phyloP scores from a whole-genome alignment of 768 basidiomycete genomes.

The Clavaria fumosa region DNA sequence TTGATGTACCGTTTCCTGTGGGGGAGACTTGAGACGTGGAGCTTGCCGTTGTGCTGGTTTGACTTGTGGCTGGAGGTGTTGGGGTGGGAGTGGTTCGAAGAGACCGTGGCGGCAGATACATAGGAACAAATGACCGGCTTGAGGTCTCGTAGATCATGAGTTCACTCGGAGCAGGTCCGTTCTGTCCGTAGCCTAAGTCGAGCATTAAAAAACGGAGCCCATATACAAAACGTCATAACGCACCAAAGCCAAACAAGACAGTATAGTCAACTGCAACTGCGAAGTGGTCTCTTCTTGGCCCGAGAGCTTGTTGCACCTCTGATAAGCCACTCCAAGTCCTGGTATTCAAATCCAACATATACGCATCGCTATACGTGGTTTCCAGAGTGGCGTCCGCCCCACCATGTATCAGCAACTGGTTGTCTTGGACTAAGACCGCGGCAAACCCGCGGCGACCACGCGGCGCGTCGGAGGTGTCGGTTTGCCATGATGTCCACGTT shows the following conservation, averaged over 20 bases:
- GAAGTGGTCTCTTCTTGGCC: conserved; percentile 57
- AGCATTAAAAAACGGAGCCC: no score
- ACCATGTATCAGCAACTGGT: conserved; percentile 60
- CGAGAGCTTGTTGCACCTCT: conserved; percentile 40
- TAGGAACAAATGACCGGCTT: conserved; percentile 26
- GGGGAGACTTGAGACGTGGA: no score
- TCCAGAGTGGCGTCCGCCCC: conserved; percentile 48
- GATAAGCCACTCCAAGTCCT: conserved; percentile 38
- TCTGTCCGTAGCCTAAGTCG: no score
- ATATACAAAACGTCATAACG: no score
- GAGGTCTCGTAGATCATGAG: conserved; percentile 38
- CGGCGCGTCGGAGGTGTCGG: conserved; percentile 29
- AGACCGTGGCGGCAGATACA: conserved; percentile 30
- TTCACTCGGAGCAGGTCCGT: conserved; percentile 37
- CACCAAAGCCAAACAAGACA: conserved; percentile 70
- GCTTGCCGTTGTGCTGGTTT: no score
- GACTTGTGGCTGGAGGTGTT: no score
- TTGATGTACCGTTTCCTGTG: no score
- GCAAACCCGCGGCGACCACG: conserved; percentile 50
- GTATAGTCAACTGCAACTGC: conserved; percentile 43
- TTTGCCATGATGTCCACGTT: conserved; percentile 34
- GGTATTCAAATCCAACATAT: conserved; percentile 45
- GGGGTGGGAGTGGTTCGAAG: no score
- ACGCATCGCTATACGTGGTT: conserved; percentile 47
- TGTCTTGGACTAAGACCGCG: conserved; percentile 31